phyloP scores from a whole-genome alignment of 345 rosid genomes.

The Sonneratia caseolaris region DNA sequence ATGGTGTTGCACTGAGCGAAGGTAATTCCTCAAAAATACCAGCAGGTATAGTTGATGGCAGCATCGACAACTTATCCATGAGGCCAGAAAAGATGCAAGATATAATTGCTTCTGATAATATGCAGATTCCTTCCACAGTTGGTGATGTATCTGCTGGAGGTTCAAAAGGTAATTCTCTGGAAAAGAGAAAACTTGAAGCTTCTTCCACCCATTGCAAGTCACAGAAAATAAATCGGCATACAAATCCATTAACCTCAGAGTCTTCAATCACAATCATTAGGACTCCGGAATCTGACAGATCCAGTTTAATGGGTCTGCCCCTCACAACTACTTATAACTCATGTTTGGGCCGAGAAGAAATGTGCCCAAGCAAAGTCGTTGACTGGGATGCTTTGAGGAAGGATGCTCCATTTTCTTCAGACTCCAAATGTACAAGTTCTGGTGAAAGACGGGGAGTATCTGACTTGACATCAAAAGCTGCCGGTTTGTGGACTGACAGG shows the following conservation, averaged over 20 bases:
- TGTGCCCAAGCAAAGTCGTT: neutral
- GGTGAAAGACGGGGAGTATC: neutral
- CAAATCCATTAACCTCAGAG: conserved; percentile 16
- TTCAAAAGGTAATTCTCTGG: conserved; percentile 21
- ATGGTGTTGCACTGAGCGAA: conserved; percentile 20
- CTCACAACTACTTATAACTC: conserved; percentile 1
- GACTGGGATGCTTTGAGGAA: neutral
- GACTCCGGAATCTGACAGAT: conserved; percentile 18
- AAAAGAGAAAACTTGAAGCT: conserved; percentile 27
- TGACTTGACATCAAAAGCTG: neutral
- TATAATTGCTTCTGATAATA: conserved; percentile 13
- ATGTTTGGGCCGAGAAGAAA: neutral
- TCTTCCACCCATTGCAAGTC: conserved; percentile 21
- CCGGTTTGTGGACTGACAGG: neutral
- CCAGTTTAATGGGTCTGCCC: conserved; percentile 10
- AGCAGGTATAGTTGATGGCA: conserved; percentile 1
- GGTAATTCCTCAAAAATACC: conserved; percentile 3
- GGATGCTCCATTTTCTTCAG: neutral
- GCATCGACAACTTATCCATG: conserved; percentile 18
- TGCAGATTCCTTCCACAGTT: conserved; percentile 21
- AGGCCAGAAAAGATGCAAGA: conserved; percentile 19
- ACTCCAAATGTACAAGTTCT: neutral
- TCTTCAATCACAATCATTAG: conserved; percentile 20
- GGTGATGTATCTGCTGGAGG: conserved; percentile 18
- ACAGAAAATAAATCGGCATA: conserved; percentile 20